Evolutionary conservation across 1,284 basidiomycete genomes (phyloP).

Genomic region (Termitomyces sp.): DNA sequence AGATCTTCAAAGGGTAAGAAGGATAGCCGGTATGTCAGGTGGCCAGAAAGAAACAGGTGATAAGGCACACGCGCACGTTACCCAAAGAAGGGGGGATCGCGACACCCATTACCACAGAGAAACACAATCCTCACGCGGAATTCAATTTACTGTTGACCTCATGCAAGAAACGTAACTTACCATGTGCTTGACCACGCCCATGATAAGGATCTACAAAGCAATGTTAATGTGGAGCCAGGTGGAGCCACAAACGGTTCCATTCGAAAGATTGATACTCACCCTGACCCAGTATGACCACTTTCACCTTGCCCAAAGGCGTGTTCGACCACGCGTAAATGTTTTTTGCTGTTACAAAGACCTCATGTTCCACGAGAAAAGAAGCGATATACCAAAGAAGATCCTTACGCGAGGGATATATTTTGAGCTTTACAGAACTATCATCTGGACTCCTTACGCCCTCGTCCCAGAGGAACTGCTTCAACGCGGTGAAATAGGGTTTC

Average conservation of each 20-base stretch:
- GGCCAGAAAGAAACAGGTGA: neutral
- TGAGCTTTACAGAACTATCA: slow-evolving; percentile 40
- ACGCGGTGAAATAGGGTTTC: slow-evolving; percentile 67
- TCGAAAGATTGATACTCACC: slow-evolving; percentile 21
- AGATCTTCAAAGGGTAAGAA: slow-evolving; percentile 56
- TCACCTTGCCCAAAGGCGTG: slow-evolving; percentile 72
- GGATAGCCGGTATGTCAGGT: slow-evolving; percentile 3
- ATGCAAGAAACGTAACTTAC: slow-evolving; percentile 29
- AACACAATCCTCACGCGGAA: slow-evolving; percentile 60
- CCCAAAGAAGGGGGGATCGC: slow-evolving; percentile 72
- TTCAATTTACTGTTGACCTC: slow-evolving; percentile 9
- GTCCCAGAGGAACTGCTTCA: slow-evolving; percentile 67
- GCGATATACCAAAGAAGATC: slow-evolving; percentile 8
- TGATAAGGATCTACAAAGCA: slow-evolving; percentile 62
- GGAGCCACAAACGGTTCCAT: neutral
- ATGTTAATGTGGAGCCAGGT: slow-evolving; percentile 10
- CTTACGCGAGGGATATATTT: slow-evolving; percentile 65
- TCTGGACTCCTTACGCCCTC: slow-evolving; percentile 58
- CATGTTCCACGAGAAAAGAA: slow-evolving; percentile 8
- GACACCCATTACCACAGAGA: slow-evolving; percentile 79
- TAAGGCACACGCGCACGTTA: slow-evolving; percentile 46
- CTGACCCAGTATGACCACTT: slow-evolving; percentile 78
- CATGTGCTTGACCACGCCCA: slow-evolving; percentile 66
- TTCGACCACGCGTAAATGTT: slow-evolving; percentile 82
- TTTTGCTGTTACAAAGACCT: slow-evolving; percentile 38